Conservation (phyloP, 2,329 filamentous ascomycete species). For the Neonectria coccinea region DNA sequence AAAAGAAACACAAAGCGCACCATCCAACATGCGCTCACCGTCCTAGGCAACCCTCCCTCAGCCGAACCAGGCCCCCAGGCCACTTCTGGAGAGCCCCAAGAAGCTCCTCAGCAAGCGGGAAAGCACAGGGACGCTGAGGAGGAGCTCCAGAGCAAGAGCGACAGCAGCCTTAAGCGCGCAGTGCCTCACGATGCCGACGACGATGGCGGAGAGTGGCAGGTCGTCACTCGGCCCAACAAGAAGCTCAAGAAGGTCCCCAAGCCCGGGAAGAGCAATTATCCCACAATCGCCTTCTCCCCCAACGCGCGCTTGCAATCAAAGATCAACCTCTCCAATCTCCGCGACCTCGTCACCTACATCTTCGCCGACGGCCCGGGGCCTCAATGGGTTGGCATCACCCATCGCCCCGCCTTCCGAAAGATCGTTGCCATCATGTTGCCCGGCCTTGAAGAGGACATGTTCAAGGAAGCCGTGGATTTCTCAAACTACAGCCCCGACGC, state of each 20-base stretch:
- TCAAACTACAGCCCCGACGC: constrained; percentile 56
- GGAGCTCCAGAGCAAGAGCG: constrained; percentile 44
- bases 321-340: constrained; percentile 72
- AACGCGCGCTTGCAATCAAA: constrained; percentile 70
- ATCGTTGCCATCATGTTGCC: constrained; percentile 93
- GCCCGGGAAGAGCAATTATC: constrained; percentile 65
- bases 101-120: constrained; percentile 20
- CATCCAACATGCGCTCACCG: constrained; percentile 36
- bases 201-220: constrained; percentile 64
- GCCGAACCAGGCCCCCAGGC: constrained; percentile 21
- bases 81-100: constrained; percentile 24
- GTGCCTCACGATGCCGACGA: constrained; percentile 59
- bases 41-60: constrained; percentile 31
- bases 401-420: constrained; percentile 76
- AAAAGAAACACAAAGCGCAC: constrained; percentile 32
- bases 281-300: constrained; percentile 67
- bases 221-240: constrained; percentile 65
- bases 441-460: constrained; percentile 91
- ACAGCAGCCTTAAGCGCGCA: constrained; percentile 61
- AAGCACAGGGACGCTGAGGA: constrained; percentile 24
- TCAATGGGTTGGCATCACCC: constrained; percentile 72
- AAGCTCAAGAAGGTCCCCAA: constrained; percentile 72
- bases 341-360: constrained; percentile 74
- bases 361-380: constrained; percentile 74
- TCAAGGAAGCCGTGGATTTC: constrained; percentile 71